A percentile compares a stretch with the other conserved stretches of the same genome.
Conservation (phyloP, 352 stramenopile species). For the Pythium rhizo-oryzae region DNA sequence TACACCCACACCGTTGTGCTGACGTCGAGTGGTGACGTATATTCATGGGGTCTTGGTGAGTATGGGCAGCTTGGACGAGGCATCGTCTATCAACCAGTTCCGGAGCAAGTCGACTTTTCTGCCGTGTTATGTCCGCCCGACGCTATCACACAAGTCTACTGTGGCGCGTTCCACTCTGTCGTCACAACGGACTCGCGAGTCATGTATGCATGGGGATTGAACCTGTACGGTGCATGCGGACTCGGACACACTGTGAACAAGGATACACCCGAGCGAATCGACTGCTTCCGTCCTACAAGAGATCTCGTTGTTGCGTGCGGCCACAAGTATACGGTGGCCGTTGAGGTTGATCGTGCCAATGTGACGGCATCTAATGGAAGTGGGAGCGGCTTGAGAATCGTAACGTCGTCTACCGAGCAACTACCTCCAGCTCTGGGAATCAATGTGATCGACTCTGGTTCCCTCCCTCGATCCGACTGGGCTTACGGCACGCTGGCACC, state of each 20-base stretch:
- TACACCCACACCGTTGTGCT: slow-evolving; percentile 90
- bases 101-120: slow-evolving; percentile 62
- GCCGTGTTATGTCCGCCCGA: slow-evolving; percentile 50
- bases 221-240: slow-evolving; percentile 79
- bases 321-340: slow-evolving; percentile 81
- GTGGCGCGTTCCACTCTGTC: slow-evolving; percentile 82
- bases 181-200: slow-evolving; percentile 58
- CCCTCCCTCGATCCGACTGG: slow-evolving; percentile 7
- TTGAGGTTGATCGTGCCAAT: slow-evolving; percentile 44
- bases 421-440: slow-evolving; percentile 9
- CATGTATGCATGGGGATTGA: slow-evolving; percentile 82
- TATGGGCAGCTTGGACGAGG: slow-evolving; percentile 91
- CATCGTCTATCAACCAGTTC: slow-evolving; percentile 79
- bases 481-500: neutral
- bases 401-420: neutral
- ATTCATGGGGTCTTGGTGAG: slow-evolving; percentile 89
- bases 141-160: slow-evolving; percentile 59
- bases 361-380: neutral
- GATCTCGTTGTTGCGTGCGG: slow-evolving; percentile 70
- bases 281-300: slow-evolving; percentile 62
- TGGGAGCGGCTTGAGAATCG: neutral
- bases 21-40: slow-evolving; percentile 75
- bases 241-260: slow-evolving; percentile 82
- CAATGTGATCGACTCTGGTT: slow-evolving; percentile 13
- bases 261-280: slow-evolving; percentile 74